Percentiles rank a stretch among this genome's conserved stretches.
phyloP scores from a whole-genome alignment of 2,329 filamentous ascomycete genomes.

The Colletotrichum sp. region DNA sequence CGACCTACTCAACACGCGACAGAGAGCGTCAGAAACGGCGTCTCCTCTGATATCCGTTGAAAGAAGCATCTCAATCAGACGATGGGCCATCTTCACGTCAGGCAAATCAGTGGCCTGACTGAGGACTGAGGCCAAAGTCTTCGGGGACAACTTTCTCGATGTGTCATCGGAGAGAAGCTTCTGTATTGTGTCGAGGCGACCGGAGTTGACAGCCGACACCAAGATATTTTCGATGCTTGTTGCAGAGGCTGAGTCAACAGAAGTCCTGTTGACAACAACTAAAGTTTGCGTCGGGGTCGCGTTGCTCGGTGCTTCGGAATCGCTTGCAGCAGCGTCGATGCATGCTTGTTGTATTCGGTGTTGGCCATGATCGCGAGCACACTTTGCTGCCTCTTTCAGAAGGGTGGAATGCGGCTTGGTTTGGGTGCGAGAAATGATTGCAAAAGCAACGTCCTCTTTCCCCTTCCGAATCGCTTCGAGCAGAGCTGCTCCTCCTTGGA shows the following conservation, averaged over 20 bases:
- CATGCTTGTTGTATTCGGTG: neutral
- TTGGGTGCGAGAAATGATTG: neutral
- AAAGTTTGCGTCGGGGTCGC: neutral
- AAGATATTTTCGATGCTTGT: neutral
- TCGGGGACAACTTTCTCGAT: neutral
- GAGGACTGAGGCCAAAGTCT: neutral
- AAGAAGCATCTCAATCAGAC: neutral
- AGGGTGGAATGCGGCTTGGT: neutral
- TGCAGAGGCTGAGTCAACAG: neutral
- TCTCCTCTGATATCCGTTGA: neutral
- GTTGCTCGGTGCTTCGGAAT: neutral
- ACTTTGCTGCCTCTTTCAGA: neutral
- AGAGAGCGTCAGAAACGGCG: neutral
- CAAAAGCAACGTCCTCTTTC: neutral
- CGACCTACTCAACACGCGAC: neutral
- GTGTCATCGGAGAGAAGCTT: neutral
- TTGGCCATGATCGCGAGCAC: neutral
- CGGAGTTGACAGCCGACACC: neutral
- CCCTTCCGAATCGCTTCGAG: neutral
- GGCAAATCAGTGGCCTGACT: neutral
- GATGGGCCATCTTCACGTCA: neutral
- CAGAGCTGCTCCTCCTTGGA: neutral
- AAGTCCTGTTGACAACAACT: neutral
- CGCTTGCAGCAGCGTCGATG: neutral
- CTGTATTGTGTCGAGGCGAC: neutral